Evolutionary conservation across 1,284 basidiomycete genomes (phyloP).

Genomic region (Peniophora sp.): DNA sequence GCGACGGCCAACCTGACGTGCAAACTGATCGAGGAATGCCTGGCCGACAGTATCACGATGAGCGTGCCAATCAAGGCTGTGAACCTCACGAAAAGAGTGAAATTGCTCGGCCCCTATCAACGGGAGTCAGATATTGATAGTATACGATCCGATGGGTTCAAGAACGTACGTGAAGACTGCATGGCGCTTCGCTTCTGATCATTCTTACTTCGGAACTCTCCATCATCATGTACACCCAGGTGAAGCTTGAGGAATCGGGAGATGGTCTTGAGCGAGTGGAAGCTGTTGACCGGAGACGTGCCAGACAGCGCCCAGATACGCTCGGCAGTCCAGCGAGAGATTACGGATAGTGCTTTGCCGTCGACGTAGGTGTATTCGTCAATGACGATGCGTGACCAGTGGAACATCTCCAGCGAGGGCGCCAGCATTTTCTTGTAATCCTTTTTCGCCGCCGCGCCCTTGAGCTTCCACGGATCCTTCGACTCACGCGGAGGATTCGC

Average conservation of each 20-base stretch:
- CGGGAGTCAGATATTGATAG: too few species aligned
- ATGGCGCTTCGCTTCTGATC: constrained; percentile 77
- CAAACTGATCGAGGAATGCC: constrained; percentile 77
- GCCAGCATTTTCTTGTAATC: constrained; percentile 78
- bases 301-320: constrained; percentile 95
- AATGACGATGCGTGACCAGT: constrained; percentile 82
- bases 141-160: too few species aligned
- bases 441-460: constrained; percentile 45
- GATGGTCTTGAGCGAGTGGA: constrained; percentile 86
- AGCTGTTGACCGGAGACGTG: constrained; percentile 89
- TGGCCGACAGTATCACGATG: constrained; percentile 83
- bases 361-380: constrained; percentile 95
- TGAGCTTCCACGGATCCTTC: constrained; percentile 77
- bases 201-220: constrained; percentile 78
- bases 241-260: constrained; percentile 82
- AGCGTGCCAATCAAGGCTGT: constrained; percentile 87
- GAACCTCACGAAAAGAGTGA: constrained; percentile 94
- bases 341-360: constrained; percentile 70
- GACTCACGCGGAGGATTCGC: constrained; percentile 38
- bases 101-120: constrained; percentile 80
- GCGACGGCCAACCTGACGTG: constrained; percentile 56
- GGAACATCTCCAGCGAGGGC: constrained; percentile 88
- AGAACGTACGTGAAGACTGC: too few species aligned
- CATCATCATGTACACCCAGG: constrained; percentile 84
- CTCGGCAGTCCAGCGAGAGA: constrained; percentile 72